These are phyloP conservation scores for Aureobasidium subglaciale DNA, from an alignment of 2,329 filamentous ascomycete species.

Conservation along the genomic window DNA sequence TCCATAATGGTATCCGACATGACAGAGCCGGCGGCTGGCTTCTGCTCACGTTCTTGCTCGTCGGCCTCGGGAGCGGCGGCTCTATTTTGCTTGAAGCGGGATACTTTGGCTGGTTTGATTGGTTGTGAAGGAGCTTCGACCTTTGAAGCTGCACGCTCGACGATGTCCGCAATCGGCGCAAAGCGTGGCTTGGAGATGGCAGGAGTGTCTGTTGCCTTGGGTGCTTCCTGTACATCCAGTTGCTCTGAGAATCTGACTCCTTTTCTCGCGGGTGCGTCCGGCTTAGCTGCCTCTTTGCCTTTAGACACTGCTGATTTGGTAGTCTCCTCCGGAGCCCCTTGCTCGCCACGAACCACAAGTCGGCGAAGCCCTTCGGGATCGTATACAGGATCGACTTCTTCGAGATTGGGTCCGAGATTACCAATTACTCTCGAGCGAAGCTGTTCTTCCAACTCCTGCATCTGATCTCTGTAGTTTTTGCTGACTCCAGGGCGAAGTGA, in stretches of 20 bases:
- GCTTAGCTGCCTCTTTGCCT: background rate
- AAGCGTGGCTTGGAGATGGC: background rate
- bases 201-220: conserved; percentile 18
- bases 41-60: background rate
- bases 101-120: conserved; percentile 28
- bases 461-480: conserved; percentile 69
- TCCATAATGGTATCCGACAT: conserved; percentile 55
- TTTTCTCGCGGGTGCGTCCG: conserved; percentile 44
- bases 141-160: conserved; percentile 25
- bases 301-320: conserved; percentile 17
- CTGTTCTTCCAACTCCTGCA: conserved; percentile 77
- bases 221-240: conserved; percentile 52
- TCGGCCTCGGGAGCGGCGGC: background rate
- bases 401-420: conserved; percentile 48
- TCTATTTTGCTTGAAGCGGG: conserved; percentile 33
- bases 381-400: conserved; percentile 28
- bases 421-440: conserved; percentile 55
- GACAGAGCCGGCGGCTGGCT: conserved; percentile 26
- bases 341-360: conserved; percentile 40
- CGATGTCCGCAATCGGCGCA: conserved; percentile 26
- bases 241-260: conserved; percentile 72
- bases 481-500: conserved; percentile 60
- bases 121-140: conserved; percentile 13
- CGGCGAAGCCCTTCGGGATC: conserved; percentile 49
- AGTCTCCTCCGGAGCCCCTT: conserved; percentile 21